phyloP scores from a whole-genome alignment of 2,329 filamentous ascomycete genomes.

The Stagonosporopsis chrysanthemi region DNA sequence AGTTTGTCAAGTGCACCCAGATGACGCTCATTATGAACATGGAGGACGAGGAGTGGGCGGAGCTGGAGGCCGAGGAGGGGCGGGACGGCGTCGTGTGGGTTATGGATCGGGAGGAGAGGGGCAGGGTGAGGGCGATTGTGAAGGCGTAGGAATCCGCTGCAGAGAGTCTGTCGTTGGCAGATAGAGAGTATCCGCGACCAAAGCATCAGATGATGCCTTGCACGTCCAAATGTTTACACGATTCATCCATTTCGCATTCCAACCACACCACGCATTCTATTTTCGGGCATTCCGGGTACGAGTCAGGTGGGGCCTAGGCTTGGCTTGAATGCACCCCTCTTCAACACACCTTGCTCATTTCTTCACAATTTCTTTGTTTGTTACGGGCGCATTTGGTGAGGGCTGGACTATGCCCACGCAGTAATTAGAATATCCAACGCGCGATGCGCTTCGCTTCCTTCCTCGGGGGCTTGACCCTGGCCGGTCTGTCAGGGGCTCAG shows the following conservation, averaged over 20 bases:
- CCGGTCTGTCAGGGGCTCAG: constrained; percentile 38
- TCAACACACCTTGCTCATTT: not conserved
- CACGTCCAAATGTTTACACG: too few relatives aligned
- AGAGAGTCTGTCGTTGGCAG: too few relatives aligned
- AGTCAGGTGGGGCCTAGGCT: not conserved
- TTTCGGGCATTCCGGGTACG: constrained; percentile 5
- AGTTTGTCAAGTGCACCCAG: constrained; percentile 78
- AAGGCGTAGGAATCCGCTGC: constrained; percentile 27
- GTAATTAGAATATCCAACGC: constrained; percentile 1
- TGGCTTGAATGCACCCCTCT: not conserved
- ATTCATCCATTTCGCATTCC: not conserved
- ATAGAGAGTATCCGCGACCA: too few relatives aligned
- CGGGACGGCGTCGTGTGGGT: constrained; percentile 73
- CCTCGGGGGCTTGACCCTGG: constrained; percentile 15
- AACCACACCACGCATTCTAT: not conserved
- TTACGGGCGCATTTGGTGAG: not conserved
- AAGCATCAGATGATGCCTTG: too few relatives aligned
- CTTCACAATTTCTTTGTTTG: not conserved
- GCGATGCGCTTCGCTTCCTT: constrained; percentile 17
- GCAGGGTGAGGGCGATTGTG: constrained; percentile 74
- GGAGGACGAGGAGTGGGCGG: constrained; percentile 96
- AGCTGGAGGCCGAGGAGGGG: constrained; percentile 62
- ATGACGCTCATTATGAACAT: constrained; percentile 88
- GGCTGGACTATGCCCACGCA: not conserved
- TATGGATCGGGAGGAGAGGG: constrained; percentile 75